Conservation (phyloP, 371 early-diverging fungal species). For the Mucor velutinosus region DNA sequence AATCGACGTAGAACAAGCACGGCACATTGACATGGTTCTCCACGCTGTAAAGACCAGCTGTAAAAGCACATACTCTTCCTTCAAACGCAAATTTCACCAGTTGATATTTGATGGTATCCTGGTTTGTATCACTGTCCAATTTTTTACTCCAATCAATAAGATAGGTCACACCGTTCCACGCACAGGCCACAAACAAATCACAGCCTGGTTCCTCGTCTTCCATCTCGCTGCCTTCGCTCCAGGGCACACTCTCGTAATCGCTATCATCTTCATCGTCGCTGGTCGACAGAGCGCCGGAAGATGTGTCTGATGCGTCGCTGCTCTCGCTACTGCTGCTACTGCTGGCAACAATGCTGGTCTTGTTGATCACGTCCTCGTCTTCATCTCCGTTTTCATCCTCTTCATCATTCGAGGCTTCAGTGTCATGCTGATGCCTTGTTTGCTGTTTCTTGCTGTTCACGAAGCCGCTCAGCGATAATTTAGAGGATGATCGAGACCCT, state of each 20-base stretch:
- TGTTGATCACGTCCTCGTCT: not conserved
- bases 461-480: not conserved
- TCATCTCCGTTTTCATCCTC: slow-evolving; percentile 10
- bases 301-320: not conserved
- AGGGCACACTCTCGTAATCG: slow-evolving; percentile 26
- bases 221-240: slow-evolving; percentile 29
- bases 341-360: not conserved
- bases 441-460: not conserved
- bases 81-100: slow-evolving; percentile 79
- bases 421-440: not conserved
- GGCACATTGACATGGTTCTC: slow-evolving; percentile 73
- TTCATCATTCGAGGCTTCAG: slow-evolving; percentile 5
- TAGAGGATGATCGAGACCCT: slow-evolving; percentile 6
- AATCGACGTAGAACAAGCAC: slow-evolving; percentile 81
- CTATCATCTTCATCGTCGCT: slow-evolving; percentile 14
- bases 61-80: slow-evolving; percentile 79
- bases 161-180: slow-evolving; percentile 81
- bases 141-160: slow-evolving; percentile 62
- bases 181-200: slow-evolving; percentile 79
- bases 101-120: slow-evolving; percentile 55
- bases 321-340: not conserved
- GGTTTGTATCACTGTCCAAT: slow-evolving; percentile 8
- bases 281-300: not conserved
- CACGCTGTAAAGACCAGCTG: slow-evolving; percentile 75
- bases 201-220: slow-evolving; percentile 37